Percentiles rank a stretch among this genome's conserved stretches.
Evolutionary conservation across 2,329 filamentous ascomycete species (phyloP).

Genomic region (Penicillium brasilianum): DNA sequence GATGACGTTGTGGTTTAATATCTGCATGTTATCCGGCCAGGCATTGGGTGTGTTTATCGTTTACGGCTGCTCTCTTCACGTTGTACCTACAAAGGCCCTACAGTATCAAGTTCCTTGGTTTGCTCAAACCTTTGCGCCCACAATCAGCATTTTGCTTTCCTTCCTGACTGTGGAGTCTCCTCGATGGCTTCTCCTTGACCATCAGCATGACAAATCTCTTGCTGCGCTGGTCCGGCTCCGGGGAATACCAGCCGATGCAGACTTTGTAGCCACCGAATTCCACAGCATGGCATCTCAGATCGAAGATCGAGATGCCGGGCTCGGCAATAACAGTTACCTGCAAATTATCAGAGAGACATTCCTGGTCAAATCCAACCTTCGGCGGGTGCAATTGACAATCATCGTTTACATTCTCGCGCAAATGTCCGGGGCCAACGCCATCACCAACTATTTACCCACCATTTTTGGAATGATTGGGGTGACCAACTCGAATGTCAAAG

Average conservation of each 20-base stretch:
- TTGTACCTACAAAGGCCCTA: neutral
- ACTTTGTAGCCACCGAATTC: conserved; percentile 35
- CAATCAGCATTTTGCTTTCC: conserved; percentile 31
- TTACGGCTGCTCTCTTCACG: neutral
- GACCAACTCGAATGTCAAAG: conserved; percentile 32
- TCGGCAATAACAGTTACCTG: neutral
- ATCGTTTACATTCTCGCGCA: conserved; percentile 48
- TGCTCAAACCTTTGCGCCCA: conserved; percentile 37
- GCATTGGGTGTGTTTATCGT: neutral
- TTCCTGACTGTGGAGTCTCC: conserved; percentile 44
- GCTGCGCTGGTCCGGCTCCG: conserved; percentile 37
- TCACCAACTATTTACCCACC: conserved; percentile 52
- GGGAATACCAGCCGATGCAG: conserved; percentile 37
- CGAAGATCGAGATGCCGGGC: neutral
- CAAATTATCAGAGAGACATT: conserved; percentile 43
- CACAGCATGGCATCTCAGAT: conserved; percentile 28
- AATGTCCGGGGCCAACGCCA: conserved; percentile 51
- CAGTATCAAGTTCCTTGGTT: conserved; percentile 27
- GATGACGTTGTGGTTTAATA: conserved; percentile 45
- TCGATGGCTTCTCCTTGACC: conserved; percentile 41
- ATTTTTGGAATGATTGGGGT: conserved; percentile 48
- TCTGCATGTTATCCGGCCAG: conserved; percentile 34
- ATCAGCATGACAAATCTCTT: conserved; percentile 35
- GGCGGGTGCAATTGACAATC: conserved; percentile 45
- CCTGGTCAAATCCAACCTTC: conserved; percentile 43